phyloP scores from a whole-genome alignment of 1,284 basidiomycete genomes.

The Cutaneotrichosporon spelunceum region DNA sequence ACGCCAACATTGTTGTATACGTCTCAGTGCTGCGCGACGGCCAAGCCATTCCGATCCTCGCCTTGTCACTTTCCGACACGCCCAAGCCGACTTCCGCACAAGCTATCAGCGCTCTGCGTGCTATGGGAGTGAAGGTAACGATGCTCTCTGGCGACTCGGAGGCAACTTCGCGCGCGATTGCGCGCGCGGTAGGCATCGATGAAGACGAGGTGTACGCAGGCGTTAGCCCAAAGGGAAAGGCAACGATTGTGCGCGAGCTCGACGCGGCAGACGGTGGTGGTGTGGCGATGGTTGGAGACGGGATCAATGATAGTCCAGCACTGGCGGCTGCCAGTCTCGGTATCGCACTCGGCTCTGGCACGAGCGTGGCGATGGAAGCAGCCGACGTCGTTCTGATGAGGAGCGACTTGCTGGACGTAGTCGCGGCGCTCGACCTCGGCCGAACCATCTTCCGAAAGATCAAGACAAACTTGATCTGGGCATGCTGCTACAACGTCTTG shows the following conservation, averaged over 20 bases:
- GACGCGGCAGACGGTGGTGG: constrained; percentile 65
- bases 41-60: constrained; percentile 59
- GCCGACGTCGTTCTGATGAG: constrained; percentile 98
- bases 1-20: constrained; percentile 80
- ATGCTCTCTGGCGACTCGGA: constrained; percentile 88
- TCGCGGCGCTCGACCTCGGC: constrained; percentile 89
- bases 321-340: constrained; percentile 92
- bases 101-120: constrained; percentile 71
- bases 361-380: constrained; percentile 95
- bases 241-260: constrained; percentile 71
- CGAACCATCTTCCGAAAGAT: constrained; percentile 87
- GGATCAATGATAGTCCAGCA: constrained; percentile 97
- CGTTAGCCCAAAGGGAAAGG: constrained; percentile 91
- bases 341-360: constrained; percentile 91
- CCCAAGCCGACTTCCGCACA: constrained; percentile 77
- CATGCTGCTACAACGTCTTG: constrained; percentile 86
- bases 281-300: constrained; percentile 97
- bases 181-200: constrained; percentile 77
- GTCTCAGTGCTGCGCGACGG: constrained; percentile 59
- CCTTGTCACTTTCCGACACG: constrained; percentile 75
- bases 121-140: constrained; percentile 83
- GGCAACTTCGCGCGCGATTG: constrained; percentile 77
- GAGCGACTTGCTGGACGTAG: constrained; percentile 91
- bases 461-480: constrained; percentile 78
- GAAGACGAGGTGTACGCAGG: constrained; percentile 77